phyloP scores from a whole-genome alignment of 140 eudicot species.

The Bidens hawaiensis region DNA sequence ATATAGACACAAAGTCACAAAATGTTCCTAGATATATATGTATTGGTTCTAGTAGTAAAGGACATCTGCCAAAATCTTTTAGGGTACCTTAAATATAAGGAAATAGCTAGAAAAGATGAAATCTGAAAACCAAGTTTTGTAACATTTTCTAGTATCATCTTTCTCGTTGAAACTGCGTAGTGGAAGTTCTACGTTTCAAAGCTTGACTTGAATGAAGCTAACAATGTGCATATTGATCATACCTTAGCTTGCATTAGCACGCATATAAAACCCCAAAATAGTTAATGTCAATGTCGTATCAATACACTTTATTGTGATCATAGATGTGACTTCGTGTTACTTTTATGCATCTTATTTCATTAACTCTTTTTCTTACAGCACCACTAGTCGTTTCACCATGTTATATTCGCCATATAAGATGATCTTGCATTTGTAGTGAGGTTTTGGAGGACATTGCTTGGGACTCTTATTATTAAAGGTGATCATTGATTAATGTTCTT shows the following conservation, averaged over 20 bases:
- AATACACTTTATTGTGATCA: neutral
- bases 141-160: neutral
- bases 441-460: too few relatives aligned
- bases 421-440: too few relatives aligned
- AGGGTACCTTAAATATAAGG: neutral
- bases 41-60: too few relatives aligned
- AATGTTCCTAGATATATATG: too few relatives aligned
- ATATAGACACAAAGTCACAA: too few relatives aligned
- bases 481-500: too few relatives aligned
- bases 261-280: neutral
- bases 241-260: neutral
- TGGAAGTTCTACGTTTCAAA: neutral
- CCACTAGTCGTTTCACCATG: too few relatives aligned
- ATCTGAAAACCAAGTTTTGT: neutral
- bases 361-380: too few relatives aligned
- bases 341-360: conserved; percentile 1
- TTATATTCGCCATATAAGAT: too few relatives aligned
- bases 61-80: neutral
- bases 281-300: neutral
- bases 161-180: neutral
- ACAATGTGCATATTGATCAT: neutral
- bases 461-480: too few relatives aligned
- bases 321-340: neutral
- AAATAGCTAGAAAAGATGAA: neutral
- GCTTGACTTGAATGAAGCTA: neutral